Evolutionary conservation across 2,329 filamentous ascomycete species (phyloP).

Genomic region (Ramularia endophylla): DNA sequence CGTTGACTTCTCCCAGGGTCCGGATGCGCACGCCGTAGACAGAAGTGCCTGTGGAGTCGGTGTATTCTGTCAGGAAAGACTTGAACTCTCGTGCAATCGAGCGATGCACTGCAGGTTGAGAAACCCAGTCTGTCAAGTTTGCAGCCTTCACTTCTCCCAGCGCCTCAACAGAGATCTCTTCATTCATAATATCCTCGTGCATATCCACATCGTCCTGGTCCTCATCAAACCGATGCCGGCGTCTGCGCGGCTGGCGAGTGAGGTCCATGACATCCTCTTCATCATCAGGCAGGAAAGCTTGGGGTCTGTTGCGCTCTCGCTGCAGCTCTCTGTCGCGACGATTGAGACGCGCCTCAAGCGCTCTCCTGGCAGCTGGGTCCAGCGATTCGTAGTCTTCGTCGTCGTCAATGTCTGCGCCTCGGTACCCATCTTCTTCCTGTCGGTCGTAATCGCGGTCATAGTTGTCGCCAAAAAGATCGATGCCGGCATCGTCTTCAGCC

Average conservation of each 20-base stretch:
- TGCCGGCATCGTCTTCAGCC: constrained; percentile 64
- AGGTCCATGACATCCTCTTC: constrained; percentile 81
- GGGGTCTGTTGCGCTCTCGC: constrained; percentile 60
- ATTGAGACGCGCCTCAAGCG: constrained; percentile 67
- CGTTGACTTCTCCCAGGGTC: constrained; percentile 94
- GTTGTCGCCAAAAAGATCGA: constrained; percentile 65
- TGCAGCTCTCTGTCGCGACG: constrained; percentile 67
- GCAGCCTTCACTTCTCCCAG: constrained; percentile 89
- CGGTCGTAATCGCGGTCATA: constrained; percentile 58
- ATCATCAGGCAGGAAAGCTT: constrained; percentile 71
- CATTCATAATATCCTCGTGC: constrained; percentile 90
- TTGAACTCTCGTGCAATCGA: constrained; percentile 97
- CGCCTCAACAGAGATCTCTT: constrained; percentile 87
- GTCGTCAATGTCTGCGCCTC: constrained; percentile 68
- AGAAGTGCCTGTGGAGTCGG: constrained; percentile 78
- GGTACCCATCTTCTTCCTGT: constrained; percentile 55
- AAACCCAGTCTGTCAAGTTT: constrained; percentile 92
- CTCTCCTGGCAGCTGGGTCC: constrained; percentile 59
- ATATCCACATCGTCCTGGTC: constrained; percentile 84
- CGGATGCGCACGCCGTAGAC: constrained; percentile 93
- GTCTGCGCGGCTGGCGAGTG: constrained; percentile 75
- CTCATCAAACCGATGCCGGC: constrained; percentile 88
- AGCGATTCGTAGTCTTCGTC: constrained; percentile 68
- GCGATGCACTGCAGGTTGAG: constrained; percentile 79
- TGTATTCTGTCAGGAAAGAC: constrained; percentile 93